A percentile compares a stretch with the other conserved stretches of the same genome.
phyloP scores from a whole-genome alignment of 345 rosid species.

The Salix exigua region DNA sequence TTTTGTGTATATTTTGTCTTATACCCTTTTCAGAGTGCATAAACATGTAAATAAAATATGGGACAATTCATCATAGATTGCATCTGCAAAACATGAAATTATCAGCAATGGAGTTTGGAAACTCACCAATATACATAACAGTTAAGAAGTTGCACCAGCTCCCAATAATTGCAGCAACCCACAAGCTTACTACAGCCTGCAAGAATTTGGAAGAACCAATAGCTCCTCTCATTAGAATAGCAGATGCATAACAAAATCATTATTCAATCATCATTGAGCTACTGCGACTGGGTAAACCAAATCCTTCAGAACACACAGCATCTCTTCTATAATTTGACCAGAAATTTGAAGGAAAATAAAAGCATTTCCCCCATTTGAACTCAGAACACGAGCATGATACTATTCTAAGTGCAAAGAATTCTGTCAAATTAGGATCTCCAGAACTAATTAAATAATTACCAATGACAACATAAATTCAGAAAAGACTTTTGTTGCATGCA shows the following conservation, averaged over 20 bases:
- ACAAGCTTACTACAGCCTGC: constrained; percentile 68
- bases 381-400: neutral
- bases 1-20: neutral
- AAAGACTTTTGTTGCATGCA: neutral
- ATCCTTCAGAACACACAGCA: neutral
- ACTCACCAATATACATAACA: constrained; percentile 82
- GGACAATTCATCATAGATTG: neutral
- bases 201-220: constrained; percentile 3
- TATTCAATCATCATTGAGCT: neutral
- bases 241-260: neutral
- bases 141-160: constrained; percentile 95
- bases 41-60: neutral
- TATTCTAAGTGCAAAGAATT: neutral
- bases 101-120: neutral
- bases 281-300: neutral
- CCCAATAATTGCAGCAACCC: constrained; percentile 77
- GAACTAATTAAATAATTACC: neutral
- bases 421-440: neutral
- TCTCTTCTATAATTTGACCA: neutral
- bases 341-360: neutral
- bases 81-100: neutral
- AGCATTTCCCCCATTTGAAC: neutral
- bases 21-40: neutral
- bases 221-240: neutral
- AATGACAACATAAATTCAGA: neutral